A percentile compares a stretch with the other conserved stretches of the same genome.
phyloP scores from a whole-genome alignment of 2,329 filamentous ascomycete species.

The Epichloe sylvatica region DNA sequence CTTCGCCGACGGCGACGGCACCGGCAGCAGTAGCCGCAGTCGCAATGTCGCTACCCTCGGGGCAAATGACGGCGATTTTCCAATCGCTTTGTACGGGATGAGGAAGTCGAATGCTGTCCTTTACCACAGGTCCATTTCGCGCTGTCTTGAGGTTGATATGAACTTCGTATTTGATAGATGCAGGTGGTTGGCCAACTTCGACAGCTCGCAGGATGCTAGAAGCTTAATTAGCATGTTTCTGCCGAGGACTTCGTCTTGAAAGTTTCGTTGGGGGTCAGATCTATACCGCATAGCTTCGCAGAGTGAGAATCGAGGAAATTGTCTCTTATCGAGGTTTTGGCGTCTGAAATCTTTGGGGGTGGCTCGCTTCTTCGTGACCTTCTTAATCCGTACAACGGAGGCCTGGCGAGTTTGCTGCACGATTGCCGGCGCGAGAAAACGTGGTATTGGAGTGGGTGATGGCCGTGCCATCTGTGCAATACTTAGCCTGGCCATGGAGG shows the following conservation, averaged over 20 bases:
- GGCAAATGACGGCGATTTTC: conserved; percentile 79
- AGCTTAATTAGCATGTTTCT: conserved; percentile 1
- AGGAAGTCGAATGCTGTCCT: conserved; percentile 76
- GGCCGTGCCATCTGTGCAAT: conserved; percentile 30
- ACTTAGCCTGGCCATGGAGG: conserved; percentile 38
- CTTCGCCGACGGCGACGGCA: conserved; percentile 72
- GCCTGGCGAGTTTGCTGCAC: conserved; percentile 31
- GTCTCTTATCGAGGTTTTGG: conserved; percentile 50
- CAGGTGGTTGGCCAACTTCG: conserved; percentile 72
- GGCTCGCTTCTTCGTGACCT: conserved; percentile 43
- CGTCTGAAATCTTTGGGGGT: conserved; percentile 51
- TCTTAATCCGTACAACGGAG: conserved; percentile 31
- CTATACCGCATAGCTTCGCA: conserved; percentile 80
- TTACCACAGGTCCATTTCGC: conserved; percentile 75
- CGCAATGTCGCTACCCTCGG: conserved; percentile 62
- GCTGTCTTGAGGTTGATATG: conserved; percentile 68
- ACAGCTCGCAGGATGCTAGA: conserved; percentile 74
- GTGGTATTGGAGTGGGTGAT: conserved; percentile 29
- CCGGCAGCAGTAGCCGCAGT: conserved; percentile 64
- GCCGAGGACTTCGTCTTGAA: neutral
- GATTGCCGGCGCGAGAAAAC: conserved; percentile 33
- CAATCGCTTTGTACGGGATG: conserved; percentile 81
- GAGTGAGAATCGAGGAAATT: conserved; percentile 57
- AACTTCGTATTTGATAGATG: conserved; percentile 73
- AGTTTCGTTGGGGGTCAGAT: neutral